Conservation (phyloP, 164 flowering plant genomes). For the Euptelea pleiosperma region DNA sequence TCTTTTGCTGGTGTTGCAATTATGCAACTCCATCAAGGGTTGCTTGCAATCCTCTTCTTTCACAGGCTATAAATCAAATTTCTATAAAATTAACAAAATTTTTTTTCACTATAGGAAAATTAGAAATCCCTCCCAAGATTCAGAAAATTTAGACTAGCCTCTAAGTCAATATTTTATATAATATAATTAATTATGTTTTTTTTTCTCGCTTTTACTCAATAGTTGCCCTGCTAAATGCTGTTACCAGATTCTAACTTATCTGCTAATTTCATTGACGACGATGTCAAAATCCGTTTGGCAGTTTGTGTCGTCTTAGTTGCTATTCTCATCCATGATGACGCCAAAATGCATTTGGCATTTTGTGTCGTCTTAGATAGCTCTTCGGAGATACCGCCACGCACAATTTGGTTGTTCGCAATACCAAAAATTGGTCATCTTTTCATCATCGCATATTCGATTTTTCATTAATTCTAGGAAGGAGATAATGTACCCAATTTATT, state of each 20-base stretch:
- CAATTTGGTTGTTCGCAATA: neutral
- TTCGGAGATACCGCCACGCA: neutral
- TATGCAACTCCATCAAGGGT: no score
- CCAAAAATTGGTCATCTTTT: neutral
- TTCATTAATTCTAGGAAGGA: no score
- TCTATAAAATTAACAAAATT: no score
- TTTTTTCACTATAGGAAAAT: no score
- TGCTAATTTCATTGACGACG: neutral
- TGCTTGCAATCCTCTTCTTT: no score
- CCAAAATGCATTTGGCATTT: neutral
- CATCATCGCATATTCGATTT: no score
- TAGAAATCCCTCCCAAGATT: no score
- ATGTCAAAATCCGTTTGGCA: neutral
- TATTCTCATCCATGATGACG: neutral
- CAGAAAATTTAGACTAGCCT: no score
- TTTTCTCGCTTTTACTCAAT: neutral
- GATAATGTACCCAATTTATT: no score
- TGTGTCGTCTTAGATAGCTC: neutral
- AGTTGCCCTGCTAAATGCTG: neutral
- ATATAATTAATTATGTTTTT: neutral
- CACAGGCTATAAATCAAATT: no score
- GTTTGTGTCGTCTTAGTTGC: neutral
- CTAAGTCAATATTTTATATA: no score
- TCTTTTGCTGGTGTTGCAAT: no score
- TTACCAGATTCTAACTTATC: constrained; percentile 7